Conservation (phyloP, 2,329 filamentous ascomycete genomes). For the Fusarium dimerum region DNA sequence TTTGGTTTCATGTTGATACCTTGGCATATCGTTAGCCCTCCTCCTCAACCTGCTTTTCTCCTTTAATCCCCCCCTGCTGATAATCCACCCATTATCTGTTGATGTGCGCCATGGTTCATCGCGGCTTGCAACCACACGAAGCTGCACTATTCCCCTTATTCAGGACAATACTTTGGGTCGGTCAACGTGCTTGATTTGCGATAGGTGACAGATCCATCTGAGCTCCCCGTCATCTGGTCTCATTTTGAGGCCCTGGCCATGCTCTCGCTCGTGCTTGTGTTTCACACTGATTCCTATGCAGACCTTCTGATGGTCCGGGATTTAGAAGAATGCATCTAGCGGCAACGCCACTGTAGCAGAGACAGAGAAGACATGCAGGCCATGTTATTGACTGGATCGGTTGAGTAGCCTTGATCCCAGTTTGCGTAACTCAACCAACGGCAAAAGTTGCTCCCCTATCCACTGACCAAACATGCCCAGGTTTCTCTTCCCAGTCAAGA, state of each 20-base stretch:
- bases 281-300: neutral
- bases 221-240: neutral
- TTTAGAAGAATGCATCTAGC: slow-evolving; percentile 15
- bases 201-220: neutral
- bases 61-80: neutral
- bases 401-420: neutral
- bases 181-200: slow-evolving; percentile 13
- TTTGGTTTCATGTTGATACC: slow-evolving; percentile 20
- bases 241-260: neutral
- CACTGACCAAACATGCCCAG: neutral
- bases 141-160: too few species aligned
- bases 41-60: neutral
- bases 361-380: neutral
- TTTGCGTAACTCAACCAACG: neutral
- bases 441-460: neutral
- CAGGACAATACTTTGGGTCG: neutral
- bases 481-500: neutral
- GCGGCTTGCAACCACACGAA: too few species aligned
- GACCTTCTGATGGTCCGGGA: slow-evolving; percentile 1
- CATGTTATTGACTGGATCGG: neutral
- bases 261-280: neutral
- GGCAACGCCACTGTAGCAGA: slow-evolving; percentile 25
- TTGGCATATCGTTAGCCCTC: slow-evolving; percentile 14
- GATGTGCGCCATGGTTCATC: too few species aligned
- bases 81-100: neutral